Base-by-base conservation (phyloP, 306 rosid species). In the Pachyrhizus erosus region DNA sequence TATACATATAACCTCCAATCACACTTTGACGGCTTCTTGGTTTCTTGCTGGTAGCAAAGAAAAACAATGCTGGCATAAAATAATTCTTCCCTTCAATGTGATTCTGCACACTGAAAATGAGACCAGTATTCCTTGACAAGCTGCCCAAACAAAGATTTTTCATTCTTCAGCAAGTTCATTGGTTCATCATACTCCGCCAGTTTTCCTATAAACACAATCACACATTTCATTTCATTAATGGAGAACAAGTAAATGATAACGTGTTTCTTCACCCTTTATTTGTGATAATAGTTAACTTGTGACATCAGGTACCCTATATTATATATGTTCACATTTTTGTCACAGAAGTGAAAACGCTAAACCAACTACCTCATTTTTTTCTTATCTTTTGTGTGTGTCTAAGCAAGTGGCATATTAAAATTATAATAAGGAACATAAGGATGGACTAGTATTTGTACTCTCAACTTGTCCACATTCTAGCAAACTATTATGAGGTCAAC, bases 91-190 rank as follows among this genome's bases (percentile, higher is more conserved):
- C n/a, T 51, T 88, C 82, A 86, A 70, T 80, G 77, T 20, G 81
- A 90, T 75, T 82, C 88, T 51, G 88, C 86, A 37, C 85, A 84
- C 60, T 87, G 90, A 58, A 88, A 77, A 85, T 86, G 92, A 70
- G 94, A 90, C 92, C 97, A 92, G 75, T 90, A 92, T 81, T 92
- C 94, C 75, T 92, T 82, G 2, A 91, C 94, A 68, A 91, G 89
- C 81, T 87, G 76, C 31, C 88, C 90, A 13, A 91, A 91, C 66
- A 90, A 72, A 2, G 94, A 92, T 21, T 76, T 89, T 78, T 87
- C 92, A 62, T 79, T 87, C 78, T 88, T 88, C 86, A 90, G 88
- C 52, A 92, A 64, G 14, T 70, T 86, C 85, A 76, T 80, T 46
- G 93, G 93, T 73, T 90, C 92, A 64, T 91, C 93, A 76, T 88